phyloP scores from a whole-genome alignment of 1,139 yeast genomes.

The Yamadazyma diddensiae region DNA sequence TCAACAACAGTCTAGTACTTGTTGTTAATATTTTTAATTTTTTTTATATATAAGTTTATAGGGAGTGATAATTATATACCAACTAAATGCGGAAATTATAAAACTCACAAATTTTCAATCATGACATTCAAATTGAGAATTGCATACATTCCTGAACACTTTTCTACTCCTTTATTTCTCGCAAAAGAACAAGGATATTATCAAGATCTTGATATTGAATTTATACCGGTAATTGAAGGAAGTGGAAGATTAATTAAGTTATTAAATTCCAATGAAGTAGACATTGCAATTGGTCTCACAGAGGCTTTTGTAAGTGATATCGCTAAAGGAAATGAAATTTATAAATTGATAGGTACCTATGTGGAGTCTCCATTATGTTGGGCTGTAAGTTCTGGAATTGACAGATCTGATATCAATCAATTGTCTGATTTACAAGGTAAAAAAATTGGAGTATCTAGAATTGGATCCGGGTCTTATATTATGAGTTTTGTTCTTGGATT shows the following conservation, averaged over 20 bases:
- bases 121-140: slow-evolving; percentile 35
- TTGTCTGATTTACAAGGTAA: slow-evolving; percentile 57
- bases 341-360: slow-evolving; percentile 73
- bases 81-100: slow-evolving; percentile 1
- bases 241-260: slow-evolving; percentile 83
- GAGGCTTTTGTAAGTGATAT: slow-evolving; percentile 87
- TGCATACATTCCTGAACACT: slow-evolving; percentile 90
- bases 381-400: slow-evolving; percentile 79
- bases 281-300: slow-evolving; percentile 82
- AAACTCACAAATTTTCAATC: neutral
- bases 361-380: slow-evolving; percentile 85
- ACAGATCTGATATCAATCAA: slow-evolving; percentile 50
- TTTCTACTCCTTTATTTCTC: slow-evolving; percentile 79
- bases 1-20: slow-evolving; percentile 6
- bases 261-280: slow-evolving; percentile 61
- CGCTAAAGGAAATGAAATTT: slow-evolving; percentile 62
- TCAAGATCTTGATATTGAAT: slow-evolving; percentile 48
- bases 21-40: slow-evolving; percentile 7
- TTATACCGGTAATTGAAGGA: slow-evolving; percentile 80
- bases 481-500: slow-evolving; percentile 85
- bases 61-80: neutral
- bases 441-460: slow-evolving; percentile 78
- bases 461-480: slow-evolving; percentile 88
- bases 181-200: slow-evolving; percentile 64
- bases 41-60: slow-evolving; percentile 1